Conservation (phyloP, 257 asterid genomes). For the Przewalskia tangutica region DNA sequence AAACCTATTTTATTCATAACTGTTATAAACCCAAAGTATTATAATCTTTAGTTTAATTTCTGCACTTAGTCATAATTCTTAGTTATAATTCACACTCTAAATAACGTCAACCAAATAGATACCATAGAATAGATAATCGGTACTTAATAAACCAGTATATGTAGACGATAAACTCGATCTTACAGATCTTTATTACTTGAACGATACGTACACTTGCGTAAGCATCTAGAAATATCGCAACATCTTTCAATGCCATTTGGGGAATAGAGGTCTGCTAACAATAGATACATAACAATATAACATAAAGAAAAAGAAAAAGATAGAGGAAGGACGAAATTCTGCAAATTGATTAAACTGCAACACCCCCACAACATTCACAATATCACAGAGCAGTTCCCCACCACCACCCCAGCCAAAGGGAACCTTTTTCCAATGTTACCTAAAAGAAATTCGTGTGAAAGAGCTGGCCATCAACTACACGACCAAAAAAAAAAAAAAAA, state of each 20-base stretch:
- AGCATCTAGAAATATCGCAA: too few species aligned
- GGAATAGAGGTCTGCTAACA: background rate
- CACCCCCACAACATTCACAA: background rate
- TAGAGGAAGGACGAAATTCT: background rate
- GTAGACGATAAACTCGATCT: too few species aligned
- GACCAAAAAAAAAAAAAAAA: background rate
- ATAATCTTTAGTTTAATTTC: too few species aligned
- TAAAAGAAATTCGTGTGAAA: background rate
- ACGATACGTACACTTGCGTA: too few species aligned
- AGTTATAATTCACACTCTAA: too few species aligned
- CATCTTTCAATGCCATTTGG: background rate
- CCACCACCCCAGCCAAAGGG: background rate
- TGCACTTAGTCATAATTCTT: too few species aligned
- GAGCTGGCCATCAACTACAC: background rate
- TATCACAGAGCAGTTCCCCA: background rate
- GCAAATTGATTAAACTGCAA: background rate
- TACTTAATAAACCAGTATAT: too few species aligned
- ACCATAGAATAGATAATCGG: too few species aligned
- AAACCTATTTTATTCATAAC: too few species aligned
- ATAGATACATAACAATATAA: background rate
- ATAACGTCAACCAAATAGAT: too few species aligned
- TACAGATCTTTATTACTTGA: too few species aligned
- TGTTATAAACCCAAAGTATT: too few species aligned
- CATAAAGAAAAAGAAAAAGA: background rate
- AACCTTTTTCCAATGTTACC: background rate